These are phyloP conservation scores for Brasilioporus rufonigricans DNA, from an alignment of 768 basidiomycete species.

Conservation along the genomic window DNA sequence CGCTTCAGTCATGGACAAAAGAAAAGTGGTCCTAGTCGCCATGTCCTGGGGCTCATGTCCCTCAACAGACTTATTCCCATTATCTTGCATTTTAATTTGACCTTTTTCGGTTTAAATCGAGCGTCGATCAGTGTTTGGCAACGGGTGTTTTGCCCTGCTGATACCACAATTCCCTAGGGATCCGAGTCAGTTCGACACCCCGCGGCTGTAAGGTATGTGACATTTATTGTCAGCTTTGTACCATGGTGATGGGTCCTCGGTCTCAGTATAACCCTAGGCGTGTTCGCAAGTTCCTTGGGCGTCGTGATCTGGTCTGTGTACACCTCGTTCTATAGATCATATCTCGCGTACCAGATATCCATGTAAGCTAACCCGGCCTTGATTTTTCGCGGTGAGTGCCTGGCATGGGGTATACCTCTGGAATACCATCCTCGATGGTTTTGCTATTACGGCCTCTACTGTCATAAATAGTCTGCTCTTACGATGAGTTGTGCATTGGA, in stretches of 20 bases:
- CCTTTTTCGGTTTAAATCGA: not conserved
- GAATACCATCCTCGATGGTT: slow-evolving; percentile 55
- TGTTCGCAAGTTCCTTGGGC: slow-evolving; percentile 44
- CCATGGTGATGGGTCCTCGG: slow-evolving; percentile 20
- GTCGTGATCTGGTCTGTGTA: slow-evolving; percentile 53
- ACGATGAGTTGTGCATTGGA: slow-evolving; percentile 66
- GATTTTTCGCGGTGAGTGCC: slow-evolving; percentile 58
- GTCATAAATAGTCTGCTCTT: slow-evolving; percentile 47
- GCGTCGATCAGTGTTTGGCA: slow-evolving; percentile 54
- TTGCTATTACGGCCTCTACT: slow-evolving; percentile 53
- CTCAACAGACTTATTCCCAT: slow-evolving; percentile 62
- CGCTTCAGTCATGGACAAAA: slow-evolving; percentile 57
- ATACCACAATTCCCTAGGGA: slow-evolving; percentile 74
- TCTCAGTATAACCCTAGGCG: slow-evolving; percentile 50
- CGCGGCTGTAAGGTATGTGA: slow-evolving; percentile 55
- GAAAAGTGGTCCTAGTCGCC: slow-evolving; percentile 47
- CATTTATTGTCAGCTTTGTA: not conserved
- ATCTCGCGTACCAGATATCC: not conserved
- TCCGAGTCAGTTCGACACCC: slow-evolving; percentile 52
- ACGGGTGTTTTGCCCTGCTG: slow-evolving; percentile 68
- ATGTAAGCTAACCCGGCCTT: not conserved
- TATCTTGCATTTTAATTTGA: slow-evolving; percentile 25
- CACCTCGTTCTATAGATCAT: slow-evolving; percentile 48
- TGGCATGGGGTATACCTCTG: slow-evolving; percentile 56
- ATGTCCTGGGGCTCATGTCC: too few relatives aligned